These are phyloP conservation scores for Phlebopus sp. DNA, from an alignment of 1,284 basidiomycete genomes.

Conservation along the genomic window DNA sequence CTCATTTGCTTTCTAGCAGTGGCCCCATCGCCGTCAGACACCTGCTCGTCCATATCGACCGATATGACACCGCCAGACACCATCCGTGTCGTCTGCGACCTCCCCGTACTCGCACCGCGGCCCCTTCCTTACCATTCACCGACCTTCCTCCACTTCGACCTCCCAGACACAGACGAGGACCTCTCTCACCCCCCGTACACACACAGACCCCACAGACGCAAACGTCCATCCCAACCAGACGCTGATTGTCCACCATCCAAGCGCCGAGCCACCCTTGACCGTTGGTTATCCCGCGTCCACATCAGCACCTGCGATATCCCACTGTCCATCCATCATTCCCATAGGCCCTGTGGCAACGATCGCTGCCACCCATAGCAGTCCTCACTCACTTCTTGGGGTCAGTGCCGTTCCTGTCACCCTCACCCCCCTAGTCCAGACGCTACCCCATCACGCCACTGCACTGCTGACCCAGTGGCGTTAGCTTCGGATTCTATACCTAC, in stretches of 20 bases:
- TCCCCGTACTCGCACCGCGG: conserved; percentile 61
- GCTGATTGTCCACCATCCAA: conserved; percentile 18
- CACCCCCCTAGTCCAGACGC: too few relatives aligned
- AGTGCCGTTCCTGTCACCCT: conserved; percentile 4
- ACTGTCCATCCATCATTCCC: neutral
- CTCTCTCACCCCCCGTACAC: conserved; percentile 67
- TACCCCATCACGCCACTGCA: too few relatives aligned
- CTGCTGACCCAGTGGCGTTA: too few relatives aligned
- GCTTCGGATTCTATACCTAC: too few relatives aligned
- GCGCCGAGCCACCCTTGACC: conserved; percentile 20
- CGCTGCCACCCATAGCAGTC: conserved; percentile 15
- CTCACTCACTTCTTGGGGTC: neutral
- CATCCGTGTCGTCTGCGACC: conserved; percentile 55
- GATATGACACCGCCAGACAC: conserved; percentile 27
- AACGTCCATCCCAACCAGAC: conserved; percentile 38
- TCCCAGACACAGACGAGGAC: conserved; percentile 67
- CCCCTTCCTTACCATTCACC: conserved; percentile 69
- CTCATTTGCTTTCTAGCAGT: conserved; percentile 25
- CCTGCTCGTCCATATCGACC: conserved; percentile 23
- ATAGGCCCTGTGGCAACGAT: conserved; percentile 18
- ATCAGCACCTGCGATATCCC: conserved; percentile 12
- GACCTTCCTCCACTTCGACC: conserved; percentile 62
- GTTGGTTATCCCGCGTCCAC: conserved; percentile 18
- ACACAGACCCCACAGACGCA: conserved; percentile 50
- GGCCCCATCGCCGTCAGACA: conserved; percentile 44